Evolutionary conservation across 495 filamentous ascomycete species (phyloP), one percentile per base, ranked within the genome.

Genomic region (Penicillium macrosclerotiorum): DNA sequence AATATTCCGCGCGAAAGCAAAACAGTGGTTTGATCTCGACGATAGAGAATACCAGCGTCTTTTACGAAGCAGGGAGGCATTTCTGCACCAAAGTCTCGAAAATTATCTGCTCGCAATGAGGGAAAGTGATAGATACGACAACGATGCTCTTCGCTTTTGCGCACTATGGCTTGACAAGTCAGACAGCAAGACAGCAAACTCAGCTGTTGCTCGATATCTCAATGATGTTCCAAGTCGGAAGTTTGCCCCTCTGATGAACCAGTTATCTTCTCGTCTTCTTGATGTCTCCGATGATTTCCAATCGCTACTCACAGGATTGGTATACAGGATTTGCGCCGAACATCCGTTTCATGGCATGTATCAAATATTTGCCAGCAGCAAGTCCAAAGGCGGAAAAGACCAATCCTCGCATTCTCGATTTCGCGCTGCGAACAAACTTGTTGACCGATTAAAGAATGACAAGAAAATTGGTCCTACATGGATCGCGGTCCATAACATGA

Each of bases 271-370:
- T 9, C 84, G 93, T 16, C 72, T 97, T 11, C 81, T 94, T 37
- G 81, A 91, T 52, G 75, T 79, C 18, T 42, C 63, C 3, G 73
- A 77, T 29, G 64, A 67, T 2, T 99, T 99, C 58, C 94, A 99
- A 54, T 62, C 63, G 13, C 69, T 90, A 4, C 77, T 99, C 12
- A 80, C 73, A 14, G 64, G 74, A 1, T 67, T 97, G 26, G 81
- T 96, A 11, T 77, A 83, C 47, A 76, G 83, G 8, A 93, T 97
- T 42, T 96, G 90, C 59, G 72, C 74, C 8, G 90, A 99, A 19
- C 93, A 99, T 63, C 93, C 93, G 1, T 94, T 90, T 64, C 93
- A 99, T 56, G 88, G 88, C 30, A 91, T 96, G 83, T 92, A 96
- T 59, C 90, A 96, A 41, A 89, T 99, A 16, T 94, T 89, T 69